Evolutionary conservation across 768 basidiomycete species (phyloP).

Genomic region (Kondoa malvinella): DNA sequence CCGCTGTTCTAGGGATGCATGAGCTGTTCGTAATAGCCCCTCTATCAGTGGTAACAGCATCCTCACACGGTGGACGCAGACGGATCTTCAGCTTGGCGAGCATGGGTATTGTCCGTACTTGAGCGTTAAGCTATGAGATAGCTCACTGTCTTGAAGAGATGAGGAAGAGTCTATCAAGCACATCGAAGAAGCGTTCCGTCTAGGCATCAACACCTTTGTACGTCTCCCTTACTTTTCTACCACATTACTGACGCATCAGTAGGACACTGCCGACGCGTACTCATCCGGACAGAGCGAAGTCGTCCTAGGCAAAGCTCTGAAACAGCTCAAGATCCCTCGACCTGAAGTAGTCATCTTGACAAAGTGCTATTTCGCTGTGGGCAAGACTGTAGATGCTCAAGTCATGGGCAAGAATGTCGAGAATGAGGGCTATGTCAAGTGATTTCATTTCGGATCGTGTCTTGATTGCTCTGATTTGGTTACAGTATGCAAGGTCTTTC

Average conservation of each 20-base stretch:
- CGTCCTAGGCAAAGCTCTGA: conserved; percentile 56
- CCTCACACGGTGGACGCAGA: conserved; percentile 14
- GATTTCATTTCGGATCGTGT: conserved; percentile 11
- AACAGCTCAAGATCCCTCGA: conserved; percentile 48
- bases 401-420: conserved; percentile 2
- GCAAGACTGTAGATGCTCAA: background rate
- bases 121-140: background rate
- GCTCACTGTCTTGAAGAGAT: conserved; percentile 25
- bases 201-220: conserved; percentile 49
- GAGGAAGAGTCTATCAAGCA: conserved; percentile 43
- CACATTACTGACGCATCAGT: too few species aligned
- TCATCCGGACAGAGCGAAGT: conserved; percentile 51
- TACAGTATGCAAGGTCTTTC: conserved; percentile 36
- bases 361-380: conserved; percentile 37
- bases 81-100: background rate
- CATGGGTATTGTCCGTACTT: background rate
- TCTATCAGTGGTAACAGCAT: conserved; percentile 13
- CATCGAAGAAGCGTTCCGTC: conserved; percentile 44
- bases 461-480: conserved; percentile 36
- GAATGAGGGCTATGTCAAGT: conserved; percentile 7
- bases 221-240: too few species aligned
- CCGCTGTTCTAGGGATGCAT: background rate
- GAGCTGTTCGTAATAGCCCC: background rate
- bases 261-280: conserved; percentile 42
- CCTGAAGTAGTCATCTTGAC: conserved; percentile 63